Evolutionary conservation across 2,329 filamentous ascomycete genomes (phyloP), one percentile per base, ranked within the genome.

Genomic region (Coleophoma crateriformis): DNA sequence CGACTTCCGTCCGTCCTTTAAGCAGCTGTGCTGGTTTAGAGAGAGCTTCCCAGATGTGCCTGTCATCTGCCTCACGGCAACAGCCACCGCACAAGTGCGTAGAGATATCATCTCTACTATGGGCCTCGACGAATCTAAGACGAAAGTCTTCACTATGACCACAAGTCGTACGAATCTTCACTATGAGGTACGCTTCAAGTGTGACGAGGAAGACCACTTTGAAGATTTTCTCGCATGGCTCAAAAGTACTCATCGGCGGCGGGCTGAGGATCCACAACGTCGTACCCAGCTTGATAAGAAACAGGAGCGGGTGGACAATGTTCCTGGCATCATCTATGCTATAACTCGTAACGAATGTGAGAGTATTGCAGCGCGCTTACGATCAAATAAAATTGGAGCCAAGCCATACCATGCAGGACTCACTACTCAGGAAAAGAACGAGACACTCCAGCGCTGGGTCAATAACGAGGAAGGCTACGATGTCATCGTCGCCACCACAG

Each of bases 1-100:
- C 66, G 92, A 97, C 67, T 97, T 97, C 65, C 86, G 92, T n/a
- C 88, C 85, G 34, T 88, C 90, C 50, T 97, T 96, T 69, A 90
- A 94, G 63, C 81, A 86, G 17, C 77, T 97, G 7, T 85, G 81
- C 2, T 96, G 89, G 83, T 94, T 97, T 72, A 85, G 88, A 58
- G 77, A 82, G 45, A 83, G 83, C 6, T 90, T 94, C 56, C 88
- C 90, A 0, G 79, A 87, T 49, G 88, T 96, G 0, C 91, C 92
- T 4, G 87, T 97, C 54, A 96, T 94, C 67, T 95, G 90, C 55
- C 79, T 96, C 13, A 97, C 92, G 0, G 92, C 92, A 0, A 97
- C 92, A 0, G 92, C 92, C 12, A 96, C 94, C 20, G 73, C 78
- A 0, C 81, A 81, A 51, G 90, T 96, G 14, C 80, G 90, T 32